A percentile compares a stretch with the other conserved stretches of the same genome.
Evolutionary conservation across 495 filamentous ascomycete species (phyloP).

Genomic region (Haplographium delicatum): DNA sequence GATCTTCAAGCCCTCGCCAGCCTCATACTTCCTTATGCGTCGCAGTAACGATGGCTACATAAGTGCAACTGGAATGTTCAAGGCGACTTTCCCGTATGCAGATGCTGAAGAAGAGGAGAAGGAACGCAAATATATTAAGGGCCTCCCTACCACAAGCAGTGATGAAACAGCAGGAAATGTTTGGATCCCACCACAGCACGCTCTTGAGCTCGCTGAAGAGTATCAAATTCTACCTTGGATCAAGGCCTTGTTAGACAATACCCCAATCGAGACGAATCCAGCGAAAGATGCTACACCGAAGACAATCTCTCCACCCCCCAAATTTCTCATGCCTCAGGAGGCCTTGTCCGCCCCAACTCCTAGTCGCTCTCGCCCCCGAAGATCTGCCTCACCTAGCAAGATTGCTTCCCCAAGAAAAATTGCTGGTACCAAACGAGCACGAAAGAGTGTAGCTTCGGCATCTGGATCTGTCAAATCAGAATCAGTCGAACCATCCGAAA

Average conservation of each 20-base stretch:
- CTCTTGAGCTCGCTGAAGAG: slow-evolving; percentile 78
- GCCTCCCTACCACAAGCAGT: slow-evolving; percentile 66
- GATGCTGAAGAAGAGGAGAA: slow-evolving; percentile 74
- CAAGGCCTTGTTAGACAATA: slow-evolving; percentile 75
- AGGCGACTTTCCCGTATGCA: slow-evolving; percentile 95
- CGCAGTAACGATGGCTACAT: slow-evolving; percentile 91
- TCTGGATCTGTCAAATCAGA: slow-evolving; percentile 51
- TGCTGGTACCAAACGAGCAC: slow-evolving; percentile 16
- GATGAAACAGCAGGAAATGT: slow-evolving; percentile 96
- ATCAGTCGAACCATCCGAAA: slow-evolving; percentile 45
- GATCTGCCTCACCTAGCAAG: slow-evolving; percentile 53
- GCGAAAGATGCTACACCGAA: slow-evolving; percentile 46
- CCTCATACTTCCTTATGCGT: slow-evolving; percentile 96
- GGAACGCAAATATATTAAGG: slow-evolving; percentile 84
- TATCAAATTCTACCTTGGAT: slow-evolving; percentile 81
- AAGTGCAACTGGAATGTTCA: slow-evolving; percentile 98
- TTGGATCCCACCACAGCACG: slow-evolving; percentile 84
- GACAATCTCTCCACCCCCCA: slow-evolving; percentile 65
- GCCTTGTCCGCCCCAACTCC: slow-evolving; percentile 35
- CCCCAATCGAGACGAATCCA: slow-evolving; percentile 49
- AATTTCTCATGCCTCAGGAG: slow-evolving; percentile 46
- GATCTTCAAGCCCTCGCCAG: slow-evolving; percentile 81
- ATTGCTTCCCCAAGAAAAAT: slow-evolving; percentile 47
- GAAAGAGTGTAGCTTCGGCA: slow-evolving; percentile 41
- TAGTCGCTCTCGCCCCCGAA: slow-evolving; percentile 12